Conservation (phyloP, 805 yeast species). For the Blastobotrys attinorum region DNA sequence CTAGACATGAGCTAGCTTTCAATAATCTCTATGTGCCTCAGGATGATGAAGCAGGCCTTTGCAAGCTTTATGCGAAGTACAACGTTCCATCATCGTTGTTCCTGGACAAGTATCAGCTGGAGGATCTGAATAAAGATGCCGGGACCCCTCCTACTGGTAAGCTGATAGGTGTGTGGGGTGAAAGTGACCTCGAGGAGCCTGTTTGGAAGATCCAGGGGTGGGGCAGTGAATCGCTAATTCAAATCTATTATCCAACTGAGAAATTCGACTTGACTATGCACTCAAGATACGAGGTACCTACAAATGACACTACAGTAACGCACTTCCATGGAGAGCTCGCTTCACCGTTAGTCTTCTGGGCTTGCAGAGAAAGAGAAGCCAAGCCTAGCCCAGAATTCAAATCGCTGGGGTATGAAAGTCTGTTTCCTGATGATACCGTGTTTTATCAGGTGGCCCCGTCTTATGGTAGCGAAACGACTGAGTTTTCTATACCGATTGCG, state of each 20-base stretch:
- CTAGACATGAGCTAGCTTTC: slow-evolving; percentile 14
- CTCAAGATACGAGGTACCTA: slow-evolving; percentile 43
- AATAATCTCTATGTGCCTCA: slow-evolving; percentile 7
- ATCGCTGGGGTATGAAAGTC: slow-evolving; percentile 37
- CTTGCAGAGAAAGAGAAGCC: slow-evolving; percentile 37
- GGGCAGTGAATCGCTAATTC: slow-evolving; percentile 42
- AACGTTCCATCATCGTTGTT: slow-evolving; percentile 41
- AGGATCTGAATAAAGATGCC: slow-evolving; percentile 25
- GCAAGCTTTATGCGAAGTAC: slow-evolving; percentile 38
- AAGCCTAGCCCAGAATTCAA: slow-evolving; percentile 34
- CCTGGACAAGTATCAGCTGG: slow-evolving; percentile 48
- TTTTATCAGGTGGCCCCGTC: slow-evolving; percentile 32
- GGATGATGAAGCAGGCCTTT: slow-evolving; percentile 22
- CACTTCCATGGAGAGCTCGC: slow-evolving; percentile 22
- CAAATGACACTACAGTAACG: slow-evolving; percentile 6
- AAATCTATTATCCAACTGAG: slow-evolving; percentile 23
- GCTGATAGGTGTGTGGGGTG: slow-evolving; percentile 43
- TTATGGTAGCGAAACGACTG: slow-evolving; percentile 18
- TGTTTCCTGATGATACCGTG: slow-evolving; percentile 39
- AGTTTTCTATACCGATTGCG: slow-evolving; percentile 38
- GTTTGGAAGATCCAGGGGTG: slow-evolving; percentile 37
- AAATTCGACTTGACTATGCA: slow-evolving; percentile 39
- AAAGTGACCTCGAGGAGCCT: slow-evolving; percentile 51
- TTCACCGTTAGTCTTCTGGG: slow-evolving; percentile 42
- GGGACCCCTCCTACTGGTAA: slow-evolving; percentile 21